Evolutionary conservation across 768 basidiomycete species (phyloP), one percentile per base, ranked within the genome.

Genomic region (Pulveroboletus ravenelii): DNA sequence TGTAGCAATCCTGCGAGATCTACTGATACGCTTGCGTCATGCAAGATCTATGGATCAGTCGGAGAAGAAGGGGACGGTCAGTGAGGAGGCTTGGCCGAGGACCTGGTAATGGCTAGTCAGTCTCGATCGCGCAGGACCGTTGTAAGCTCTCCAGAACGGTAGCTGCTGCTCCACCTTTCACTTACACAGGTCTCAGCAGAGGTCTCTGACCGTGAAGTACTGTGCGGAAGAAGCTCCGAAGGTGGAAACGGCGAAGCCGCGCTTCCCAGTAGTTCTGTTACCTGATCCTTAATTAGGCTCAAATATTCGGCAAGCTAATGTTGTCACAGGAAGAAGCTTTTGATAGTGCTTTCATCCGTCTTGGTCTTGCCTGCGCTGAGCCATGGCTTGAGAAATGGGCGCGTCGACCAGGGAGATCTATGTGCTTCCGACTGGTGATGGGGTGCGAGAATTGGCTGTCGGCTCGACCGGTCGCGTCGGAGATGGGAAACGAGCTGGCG

Each of bases 211-310:
- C 39, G 29, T 38, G 51, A 29, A 44, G 42, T 35, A 37, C 45
- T 44, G 44, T 51, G 52, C 45, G 41, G 44, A 43, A 30, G 39
- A 48, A 41, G 41, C 45, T 46, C 30, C 50, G 49, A 27, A 7
- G 44, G 41, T 38, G 32, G 36, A 66, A 50, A 50, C 40, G 36
- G 44, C 37, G 49, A 53, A 45, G 50, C 55, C 46, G 54, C 37
- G 61, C 43, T 51, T 58, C 61, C 46, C 45, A 43, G 43, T 42
- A 35, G 36, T 52, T 53, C 60, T 49, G 50, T 65, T 55, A 53
- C 36, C 50, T 52, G 47, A 65, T 52, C 56, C 55, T 54, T 48
- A 52, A 53, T 62, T 60, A 45, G 50, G 53, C 36, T 37, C 17
- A 10, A 29, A 32, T 45, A 43, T 47, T 62, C 55, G 58, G 63